These are phyloP conservation scores for Aspergillus flavus DNA, from an alignment of 2,329 filamentous ascomycete genomes.

Conservation along the genomic window DNA sequence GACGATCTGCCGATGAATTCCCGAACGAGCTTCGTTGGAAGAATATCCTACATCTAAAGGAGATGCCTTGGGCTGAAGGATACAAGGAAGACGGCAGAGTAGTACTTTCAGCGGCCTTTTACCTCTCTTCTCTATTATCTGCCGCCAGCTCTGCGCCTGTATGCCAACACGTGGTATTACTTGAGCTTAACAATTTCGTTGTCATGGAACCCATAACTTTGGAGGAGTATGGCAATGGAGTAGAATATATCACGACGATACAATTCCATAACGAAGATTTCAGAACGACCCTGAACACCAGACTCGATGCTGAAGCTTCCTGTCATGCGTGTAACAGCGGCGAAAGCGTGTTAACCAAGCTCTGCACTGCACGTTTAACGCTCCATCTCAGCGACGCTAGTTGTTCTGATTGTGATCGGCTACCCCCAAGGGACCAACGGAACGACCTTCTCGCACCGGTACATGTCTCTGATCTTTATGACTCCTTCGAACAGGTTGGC, in stretches of 20 bases:
- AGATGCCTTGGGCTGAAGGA: neutral
- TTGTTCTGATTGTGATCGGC: neutral
- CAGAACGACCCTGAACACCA: neutral
- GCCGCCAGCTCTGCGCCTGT: neutral
- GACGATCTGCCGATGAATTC: neutral
- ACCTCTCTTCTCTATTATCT: neutral
- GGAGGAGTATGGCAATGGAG: neutral
- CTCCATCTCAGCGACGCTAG: neutral
- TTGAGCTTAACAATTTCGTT: neutral
- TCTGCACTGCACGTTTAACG: slow-evolving; percentile 1
- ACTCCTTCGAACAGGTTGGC: neutral
- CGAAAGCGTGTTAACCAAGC: neutral
- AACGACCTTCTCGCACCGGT: neutral
- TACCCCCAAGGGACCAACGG: neutral
- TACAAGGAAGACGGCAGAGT: neutral
- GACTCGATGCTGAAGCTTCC: neutral
- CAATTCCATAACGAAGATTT: neutral
- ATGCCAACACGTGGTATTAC: neutral
- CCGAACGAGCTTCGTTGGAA: neutral
- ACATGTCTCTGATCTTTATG: neutral
- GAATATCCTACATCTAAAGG: neutral
- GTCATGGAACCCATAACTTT: neutral
- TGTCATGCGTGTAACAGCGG: neutral
- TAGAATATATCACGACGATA: neutral
- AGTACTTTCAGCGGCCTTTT: neutral